These are phyloP conservation scores for Eutypella sp. DNA, from an alignment of 2,329 filamentous ascomycete species.

Conservation along the genomic window DNA sequence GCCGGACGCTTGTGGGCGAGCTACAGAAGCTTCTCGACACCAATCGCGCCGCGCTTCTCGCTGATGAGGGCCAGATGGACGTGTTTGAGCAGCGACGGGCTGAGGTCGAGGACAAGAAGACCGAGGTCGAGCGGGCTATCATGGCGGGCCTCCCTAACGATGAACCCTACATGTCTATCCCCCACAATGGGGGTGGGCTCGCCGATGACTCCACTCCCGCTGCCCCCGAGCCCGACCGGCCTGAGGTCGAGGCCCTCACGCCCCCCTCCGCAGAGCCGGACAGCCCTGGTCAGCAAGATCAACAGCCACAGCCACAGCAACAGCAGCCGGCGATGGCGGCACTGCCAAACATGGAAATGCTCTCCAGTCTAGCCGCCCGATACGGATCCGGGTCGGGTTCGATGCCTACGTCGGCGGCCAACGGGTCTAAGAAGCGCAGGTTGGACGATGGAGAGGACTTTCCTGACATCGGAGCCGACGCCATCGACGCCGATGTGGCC, in stretches of 20 bases:
- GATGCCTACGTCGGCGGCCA: slow-evolving; percentile 39
- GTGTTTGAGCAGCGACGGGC: slow-evolving; percentile 62
- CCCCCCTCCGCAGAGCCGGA: slow-evolving; percentile 56
- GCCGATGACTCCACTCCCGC: slow-evolving; percentile 45
- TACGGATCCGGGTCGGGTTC: slow-evolving; percentile 46
- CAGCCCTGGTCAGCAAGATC: slow-evolving; percentile 13
- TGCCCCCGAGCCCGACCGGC: slow-evolving; percentile 61
- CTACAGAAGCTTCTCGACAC: slow-evolving; percentile 77
- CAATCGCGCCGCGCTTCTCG: slow-evolving; percentile 63
- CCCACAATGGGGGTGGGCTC: slow-evolving; percentile 35
- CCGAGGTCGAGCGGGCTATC: slow-evolving; percentile 85
- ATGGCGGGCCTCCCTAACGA: slow-evolving; percentile 71
- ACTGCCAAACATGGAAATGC: slow-evolving; percentile 34
- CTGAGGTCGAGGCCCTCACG: slow-evolving; percentile 78
- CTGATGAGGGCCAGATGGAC: slow-evolving; percentile 62
- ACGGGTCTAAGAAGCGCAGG: slow-evolving; percentile 53
- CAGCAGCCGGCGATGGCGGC: slow-evolving; percentile 3
- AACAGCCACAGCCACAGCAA: slow-evolving; percentile 15
- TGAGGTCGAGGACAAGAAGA: slow-evolving; percentile 76
- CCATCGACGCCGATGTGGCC: slow-evolving; percentile 52
- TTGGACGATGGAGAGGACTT: slow-evolving; percentile 48
- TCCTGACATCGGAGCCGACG: slow-evolving; percentile 49
- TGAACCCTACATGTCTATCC: slow-evolving; percentile 44
- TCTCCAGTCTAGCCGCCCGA: slow-evolving; percentile 35
- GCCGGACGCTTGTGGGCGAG: slow-evolving; percentile 69